Evolutionary conservation across 805 yeast genomes (phyloP), one percentile per base, ranked within the genome.

Genomic region (Komagataella kurtzmanii): DNA sequence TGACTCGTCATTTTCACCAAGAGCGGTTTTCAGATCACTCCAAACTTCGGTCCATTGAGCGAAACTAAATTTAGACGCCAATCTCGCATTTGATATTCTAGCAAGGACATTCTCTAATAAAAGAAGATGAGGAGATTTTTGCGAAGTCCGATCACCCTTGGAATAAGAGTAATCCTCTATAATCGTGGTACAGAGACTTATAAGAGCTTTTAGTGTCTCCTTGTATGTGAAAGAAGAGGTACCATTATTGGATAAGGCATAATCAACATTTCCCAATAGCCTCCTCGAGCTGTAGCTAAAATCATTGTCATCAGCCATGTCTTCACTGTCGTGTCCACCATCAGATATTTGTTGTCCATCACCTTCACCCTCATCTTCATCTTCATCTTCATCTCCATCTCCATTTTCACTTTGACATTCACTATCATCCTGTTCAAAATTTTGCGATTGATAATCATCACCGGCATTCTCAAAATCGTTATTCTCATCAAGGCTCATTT

Each of bases 291-390:
- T 51, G 3, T 53, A 55, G 3, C 51, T 52, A 7, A 59, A 61
- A 24, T 61, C 66, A 1, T 69, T 69, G 7, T 65, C 56, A 24
- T 66, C 70, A 49, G 59, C 58, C 4, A 60, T 66, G 8, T 61
- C 67, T 18, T 56, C 61, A 6, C 57, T 60, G 5, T 55, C 58
- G 1, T 57, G 62, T 2, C 58, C 61, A 6, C 57, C 60, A 3
- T 51, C 61, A 17, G 57, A 58, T 1, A 54, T 54, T 10, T 54
- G 58, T 3, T 54, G 56, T 19, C 54, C 57, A 8, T 54, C 40
- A 30, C n/a, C 59, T 6, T 52, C 55, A 3, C 53, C 57, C 12
- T 54, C 57, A 18, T 30, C 46, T 6, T 44, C 53, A 47, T 45
- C 50, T 12, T 57, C 57, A 43, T 50, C 52, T 17, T 43, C 51